Conservation (phyloP, 2,329 filamentous ascomycete genomes). For the Fusarium sp. region DNA sequence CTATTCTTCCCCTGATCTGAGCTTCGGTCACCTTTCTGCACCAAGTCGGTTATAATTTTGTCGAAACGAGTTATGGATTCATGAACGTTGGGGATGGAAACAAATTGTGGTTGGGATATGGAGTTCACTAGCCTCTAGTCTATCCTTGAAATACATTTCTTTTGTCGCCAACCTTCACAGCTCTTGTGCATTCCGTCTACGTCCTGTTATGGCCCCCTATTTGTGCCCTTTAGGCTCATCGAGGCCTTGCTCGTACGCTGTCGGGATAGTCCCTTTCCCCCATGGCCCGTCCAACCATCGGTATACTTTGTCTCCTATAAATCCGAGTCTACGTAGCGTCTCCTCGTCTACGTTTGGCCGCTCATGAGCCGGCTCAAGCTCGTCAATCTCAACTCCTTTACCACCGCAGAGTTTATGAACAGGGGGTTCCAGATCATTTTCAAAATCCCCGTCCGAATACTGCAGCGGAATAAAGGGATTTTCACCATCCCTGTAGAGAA, state of each 20-base stretch:
- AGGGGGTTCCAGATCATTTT: not conserved
- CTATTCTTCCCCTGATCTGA: conserved; percentile 24
- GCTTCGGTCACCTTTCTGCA: conserved; percentile 14
- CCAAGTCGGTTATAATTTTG: conserved; percentile 5
- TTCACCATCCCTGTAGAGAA: not conserved
- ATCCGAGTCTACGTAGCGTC: not conserved
- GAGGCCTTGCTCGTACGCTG: not conserved
- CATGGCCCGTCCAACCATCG: not conserved
- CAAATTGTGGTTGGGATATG: conserved; percentile 31
- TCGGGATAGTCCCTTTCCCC: not conserved
- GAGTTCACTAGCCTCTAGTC: conserved; percentile 34
- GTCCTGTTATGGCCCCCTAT: not conserved
- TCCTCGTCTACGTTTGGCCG: not conserved
- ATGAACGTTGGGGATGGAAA: conserved; percentile 17
- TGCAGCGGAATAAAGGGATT: not conserved
- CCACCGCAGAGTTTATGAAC: not conserved
- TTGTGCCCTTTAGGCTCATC: not conserved
- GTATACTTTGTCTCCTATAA: not conserved
- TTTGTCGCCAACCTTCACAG: conserved; percentile 3
- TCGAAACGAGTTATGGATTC: conserved; percentile 21
- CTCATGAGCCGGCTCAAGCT: not conserved
- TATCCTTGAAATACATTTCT: conserved; percentile 34
- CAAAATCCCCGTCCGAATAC: not conserved
- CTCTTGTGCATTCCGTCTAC: no score
- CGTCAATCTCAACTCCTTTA: not conserved